Conservation (phyloP, 2,329 filamentous ascomycete species). For the Penicillium frequentans region DNA sequence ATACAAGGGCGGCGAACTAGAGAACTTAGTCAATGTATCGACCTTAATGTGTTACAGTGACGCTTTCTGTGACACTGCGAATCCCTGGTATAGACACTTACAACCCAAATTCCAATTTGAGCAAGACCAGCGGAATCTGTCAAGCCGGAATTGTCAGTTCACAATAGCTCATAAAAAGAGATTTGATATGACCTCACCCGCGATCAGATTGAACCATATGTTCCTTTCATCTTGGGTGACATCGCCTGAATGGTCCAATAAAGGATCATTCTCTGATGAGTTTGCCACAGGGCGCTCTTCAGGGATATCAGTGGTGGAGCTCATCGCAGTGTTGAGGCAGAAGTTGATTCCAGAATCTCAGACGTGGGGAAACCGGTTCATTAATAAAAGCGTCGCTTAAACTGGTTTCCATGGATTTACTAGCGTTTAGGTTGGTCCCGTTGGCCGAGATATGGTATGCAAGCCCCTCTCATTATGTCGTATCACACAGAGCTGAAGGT, state of each 20-base stretch:
- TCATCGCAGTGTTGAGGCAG: slow-evolving; percentile 50
- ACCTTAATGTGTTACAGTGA: neutral
- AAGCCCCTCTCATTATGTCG: neutral
- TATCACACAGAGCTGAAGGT: neutral
- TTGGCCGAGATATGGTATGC: neutral
- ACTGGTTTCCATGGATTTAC: neutral
- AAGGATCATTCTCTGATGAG: slow-evolving; percentile 63
- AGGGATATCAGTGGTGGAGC: slow-evolving; percentile 67
- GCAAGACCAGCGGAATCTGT: slow-evolving; percentile 78
- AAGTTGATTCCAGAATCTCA: neutral
- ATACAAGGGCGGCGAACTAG: slow-evolving; percentile 71
- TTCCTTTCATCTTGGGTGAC: slow-evolving; percentile 66
- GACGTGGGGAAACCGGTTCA: neutral
- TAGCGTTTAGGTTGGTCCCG: neutral
- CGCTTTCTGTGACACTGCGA: neutral
- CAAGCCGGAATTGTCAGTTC: neutral
- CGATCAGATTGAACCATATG: slow-evolving; percentile 70
- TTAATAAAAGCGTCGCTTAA: neutral
- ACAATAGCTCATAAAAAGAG: no score
- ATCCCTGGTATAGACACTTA: slow-evolving; percentile 32
- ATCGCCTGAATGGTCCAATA: slow-evolving; percentile 71
- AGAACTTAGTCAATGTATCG: neutral
- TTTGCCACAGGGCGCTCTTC: slow-evolving; percentile 42
- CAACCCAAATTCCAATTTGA: slow-evolving; percentile 73
- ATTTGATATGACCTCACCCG: slow-evolving; percentile 56